A percentile compares a stretch with the other conserved stretches of the same genome.
Evolutionary conservation across 441 rosid genomes (phyloP).

Genomic region (Bruguiera hainesii): DNA sequence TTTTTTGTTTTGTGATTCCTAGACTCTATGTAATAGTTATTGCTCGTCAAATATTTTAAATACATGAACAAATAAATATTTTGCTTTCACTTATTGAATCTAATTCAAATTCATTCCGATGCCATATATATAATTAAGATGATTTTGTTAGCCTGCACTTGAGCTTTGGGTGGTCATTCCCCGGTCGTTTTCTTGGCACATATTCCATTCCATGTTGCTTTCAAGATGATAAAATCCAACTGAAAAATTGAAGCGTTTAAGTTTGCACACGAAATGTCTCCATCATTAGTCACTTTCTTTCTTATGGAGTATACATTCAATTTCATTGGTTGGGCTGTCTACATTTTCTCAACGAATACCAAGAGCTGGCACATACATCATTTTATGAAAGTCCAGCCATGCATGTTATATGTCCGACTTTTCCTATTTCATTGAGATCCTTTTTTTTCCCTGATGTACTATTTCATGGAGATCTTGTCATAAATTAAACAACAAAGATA

Average conservation of each 20-base stretch:
- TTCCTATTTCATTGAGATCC: background rate
- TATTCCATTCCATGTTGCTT: constrained; percentile 6
- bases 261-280: constrained; percentile 10
- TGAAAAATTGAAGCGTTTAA: background rate
- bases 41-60: too few species aligned
- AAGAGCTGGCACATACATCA: background rate
- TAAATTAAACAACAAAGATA: too few species aligned
- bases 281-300: constrained; percentile 8
- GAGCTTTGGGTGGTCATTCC: background rate
- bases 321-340: background rate
- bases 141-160: too few species aligned
- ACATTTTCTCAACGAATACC: too few species aligned
- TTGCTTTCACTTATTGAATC: too few species aligned
- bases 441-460: too few species aligned
- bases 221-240: background rate
- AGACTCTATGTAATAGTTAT: too few species aligned
- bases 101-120: background rate
- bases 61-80: too few species aligned
- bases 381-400: too few species aligned
- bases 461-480: too few species aligned
- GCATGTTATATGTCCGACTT: background rate
- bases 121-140: background rate
- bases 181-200: too few species aligned
- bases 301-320: background rate
- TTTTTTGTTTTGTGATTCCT: too few species aligned